These are phyloP conservation scores for Rubia tinctorum DNA, from an alignment of 305 asterid species.

Conservation along the genomic window DNA sequence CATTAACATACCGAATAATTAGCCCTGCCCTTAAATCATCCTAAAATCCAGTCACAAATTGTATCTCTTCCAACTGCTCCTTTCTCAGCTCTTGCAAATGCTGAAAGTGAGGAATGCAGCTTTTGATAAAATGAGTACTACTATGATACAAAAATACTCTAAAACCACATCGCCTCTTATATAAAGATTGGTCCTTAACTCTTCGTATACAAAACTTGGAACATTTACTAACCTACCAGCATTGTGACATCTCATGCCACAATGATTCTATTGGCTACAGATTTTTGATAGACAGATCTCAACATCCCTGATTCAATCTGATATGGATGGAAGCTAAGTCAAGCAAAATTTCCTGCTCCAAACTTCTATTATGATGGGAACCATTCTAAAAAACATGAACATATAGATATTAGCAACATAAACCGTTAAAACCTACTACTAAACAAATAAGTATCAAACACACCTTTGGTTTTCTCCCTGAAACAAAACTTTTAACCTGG, in stretches of 20 bases:
- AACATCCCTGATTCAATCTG: constrained; percentile 60
- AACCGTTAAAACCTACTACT: neutral
- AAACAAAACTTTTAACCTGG: constrained; percentile 68
- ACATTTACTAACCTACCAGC: constrained; percentile 45
- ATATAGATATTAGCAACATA: neutral
- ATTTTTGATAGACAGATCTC: constrained; percentile 75
- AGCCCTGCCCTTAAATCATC: no score
- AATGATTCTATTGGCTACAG: constrained; percentile 50
- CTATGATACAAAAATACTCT: no score
- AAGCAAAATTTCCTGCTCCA: constrained; percentile 81
- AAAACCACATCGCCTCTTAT: no score
- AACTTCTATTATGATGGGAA: constrained; percentile 31
- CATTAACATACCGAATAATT: no score
- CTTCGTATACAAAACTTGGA: neutral
- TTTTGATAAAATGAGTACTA: no score
- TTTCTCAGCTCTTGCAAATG: no score
- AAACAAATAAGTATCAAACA: constrained; percentile 14
- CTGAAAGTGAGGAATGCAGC: no score
- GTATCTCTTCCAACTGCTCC: no score
- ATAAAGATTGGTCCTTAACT: no score
- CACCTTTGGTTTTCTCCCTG: constrained; percentile 50
- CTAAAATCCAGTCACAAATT: no score
- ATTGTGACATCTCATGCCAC: constrained; percentile 70
- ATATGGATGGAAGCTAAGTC: constrained; percentile 81
- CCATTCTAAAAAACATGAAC: constrained; percentile 44